Conservation (phyloP, 768 basidiomycete genomes). For the Suillus lakei region DNA sequence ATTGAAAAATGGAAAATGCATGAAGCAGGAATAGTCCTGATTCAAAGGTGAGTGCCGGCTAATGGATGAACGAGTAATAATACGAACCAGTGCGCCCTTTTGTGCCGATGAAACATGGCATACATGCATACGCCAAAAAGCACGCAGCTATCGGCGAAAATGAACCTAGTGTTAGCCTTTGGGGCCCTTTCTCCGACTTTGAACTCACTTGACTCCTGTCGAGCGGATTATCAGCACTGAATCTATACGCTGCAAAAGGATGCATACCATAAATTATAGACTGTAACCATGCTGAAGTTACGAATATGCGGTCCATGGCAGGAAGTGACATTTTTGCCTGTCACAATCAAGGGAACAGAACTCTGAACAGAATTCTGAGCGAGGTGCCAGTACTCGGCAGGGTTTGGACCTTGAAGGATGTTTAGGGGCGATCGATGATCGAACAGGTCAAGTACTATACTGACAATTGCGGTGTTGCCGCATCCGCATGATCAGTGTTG, state of each 20-base stretch:
- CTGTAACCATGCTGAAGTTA: conserved; percentile 8
- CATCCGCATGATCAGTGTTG: too few species aligned
- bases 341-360: background rate
- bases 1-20: background rate
- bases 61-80: background rate
- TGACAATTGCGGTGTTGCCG: too few species aligned
- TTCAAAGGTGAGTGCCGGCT: background rate
- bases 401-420: background rate
- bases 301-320: conserved; percentile 8
- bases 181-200: background rate
- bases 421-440: background rate
- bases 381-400: background rate
- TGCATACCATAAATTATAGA: conserved; percentile 12
- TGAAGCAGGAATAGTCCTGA: conserved; percentile 4
- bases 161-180: background rate
- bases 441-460: too few species aligned
- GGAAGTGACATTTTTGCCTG: background rate
- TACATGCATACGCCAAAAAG: conserved; percentile 12
- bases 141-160: conserved; percentile 4
- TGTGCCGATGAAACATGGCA: background rate
- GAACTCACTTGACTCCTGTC: conserved; percentile 12
- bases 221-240: background rate
- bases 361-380: background rate
- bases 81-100: conserved; percentile 6
- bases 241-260: background rate